These are phyloP conservation scores for Tricholoma hemisulphureum DNA, from an alignment of 768 basidiomycete genomes.

Conservation along the genomic window DNA sequence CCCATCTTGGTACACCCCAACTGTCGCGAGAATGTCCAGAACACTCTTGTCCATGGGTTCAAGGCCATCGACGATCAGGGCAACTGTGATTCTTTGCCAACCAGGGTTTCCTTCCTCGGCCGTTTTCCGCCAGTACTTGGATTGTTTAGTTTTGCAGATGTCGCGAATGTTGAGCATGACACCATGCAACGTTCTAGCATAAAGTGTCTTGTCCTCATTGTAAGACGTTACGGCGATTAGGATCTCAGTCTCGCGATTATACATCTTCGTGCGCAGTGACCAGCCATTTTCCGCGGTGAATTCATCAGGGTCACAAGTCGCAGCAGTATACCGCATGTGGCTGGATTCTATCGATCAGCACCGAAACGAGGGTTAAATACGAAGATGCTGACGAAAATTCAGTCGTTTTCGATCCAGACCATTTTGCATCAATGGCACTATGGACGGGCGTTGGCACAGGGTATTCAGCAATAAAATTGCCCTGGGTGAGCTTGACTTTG, in stretches of 20 bases:
- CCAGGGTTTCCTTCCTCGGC: slow-evolving; percentile 82
- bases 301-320: slow-evolving; percentile 89
- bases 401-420: slow-evolving; percentile 65
- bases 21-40: slow-evolving; percentile 82
- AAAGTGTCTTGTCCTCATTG: slow-evolving; percentile 91
- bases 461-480: slow-evolving; percentile 91
- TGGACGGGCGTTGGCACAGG: slow-evolving; percentile 81
- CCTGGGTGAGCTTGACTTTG: slow-evolving; percentile 89
- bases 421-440: slow-evolving; percentile 81
- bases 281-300: slow-evolving; percentile 79
- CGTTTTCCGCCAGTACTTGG: slow-evolving; percentile 83
- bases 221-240: slow-evolving; percentile 94
- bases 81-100: slow-evolving; percentile 91
- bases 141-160: slow-evolving; percentile 94
- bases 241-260: slow-evolving; percentile 87
- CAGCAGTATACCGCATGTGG: slow-evolving; percentile 94
- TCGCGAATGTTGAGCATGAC: slow-evolving; percentile 98
- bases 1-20: slow-evolving; percentile 93
- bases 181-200: slow-evolving; percentile 88
- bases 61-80: slow-evolving; percentile 89
- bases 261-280: slow-evolving; percentile 79
- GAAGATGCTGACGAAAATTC: slow-evolving; percentile 79
- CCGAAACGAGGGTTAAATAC: neutral
- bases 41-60: slow-evolving; percentile 96
- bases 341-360: slow-evolving; percentile 30